Evolutionary conservation across 257 asterid species (phyloP).

Genomic region (Thymus mandschuricus): DNA sequence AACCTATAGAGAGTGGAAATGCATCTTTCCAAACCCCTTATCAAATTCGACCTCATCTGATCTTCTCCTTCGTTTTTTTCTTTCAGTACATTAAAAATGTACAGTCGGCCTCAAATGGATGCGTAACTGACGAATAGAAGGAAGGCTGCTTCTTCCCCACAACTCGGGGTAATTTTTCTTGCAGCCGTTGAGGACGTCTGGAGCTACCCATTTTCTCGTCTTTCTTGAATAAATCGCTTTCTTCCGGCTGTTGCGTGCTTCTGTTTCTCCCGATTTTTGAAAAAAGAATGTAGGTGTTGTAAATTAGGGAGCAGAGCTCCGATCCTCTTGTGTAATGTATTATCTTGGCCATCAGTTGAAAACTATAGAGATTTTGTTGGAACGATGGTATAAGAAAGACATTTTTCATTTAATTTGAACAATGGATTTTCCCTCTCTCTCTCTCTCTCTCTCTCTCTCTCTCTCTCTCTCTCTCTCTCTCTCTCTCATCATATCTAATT

Average conservation of each 20-base stretch:
- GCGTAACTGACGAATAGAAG: constrained; percentile 85
- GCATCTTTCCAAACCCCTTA: neutral
- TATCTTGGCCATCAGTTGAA: neutral
- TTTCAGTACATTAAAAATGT: constrained; percentile 84
- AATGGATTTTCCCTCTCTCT: too few relatives aligned
- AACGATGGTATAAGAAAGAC: too few relatives aligned
- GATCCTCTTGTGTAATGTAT: neutral
- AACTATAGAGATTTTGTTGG: too few relatives aligned
- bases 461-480: too few relatives aligned
- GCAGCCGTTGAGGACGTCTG: constrained; percentile 27
- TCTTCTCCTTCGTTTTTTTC: neutral
- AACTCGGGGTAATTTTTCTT: neutral
- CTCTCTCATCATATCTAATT: too few relatives aligned
- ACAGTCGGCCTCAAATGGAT: constrained; percentile 89
- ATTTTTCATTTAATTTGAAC: too few relatives aligned
- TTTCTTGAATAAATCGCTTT: neutral
- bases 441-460: too few relatives aligned
- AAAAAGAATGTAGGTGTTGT: neutral
- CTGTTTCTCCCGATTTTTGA: neutral
- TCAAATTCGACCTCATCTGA: neutral
- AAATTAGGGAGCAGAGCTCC: too few relatives aligned
- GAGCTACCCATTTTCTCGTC: neutral
- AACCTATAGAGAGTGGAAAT: neutral
- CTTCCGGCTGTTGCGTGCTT: neutral
- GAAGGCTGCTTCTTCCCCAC: neutral